phyloP scores from a whole-genome alignment of 2,329 filamentous ascomycete genomes.

The Fusarium penzigii region DNA sequence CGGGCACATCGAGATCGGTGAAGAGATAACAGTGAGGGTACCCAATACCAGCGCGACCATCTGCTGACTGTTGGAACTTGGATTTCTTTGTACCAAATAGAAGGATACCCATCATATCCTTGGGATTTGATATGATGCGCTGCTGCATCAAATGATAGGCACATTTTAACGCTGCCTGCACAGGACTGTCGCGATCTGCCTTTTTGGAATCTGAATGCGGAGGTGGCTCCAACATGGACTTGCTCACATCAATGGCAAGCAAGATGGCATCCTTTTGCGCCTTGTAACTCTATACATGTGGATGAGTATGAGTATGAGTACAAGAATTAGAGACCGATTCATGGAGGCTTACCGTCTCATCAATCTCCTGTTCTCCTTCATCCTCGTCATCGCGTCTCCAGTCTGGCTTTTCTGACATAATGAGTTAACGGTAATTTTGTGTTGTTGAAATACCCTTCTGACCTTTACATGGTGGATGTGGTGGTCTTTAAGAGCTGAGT shows the following conservation, averaged over 20 bases:
- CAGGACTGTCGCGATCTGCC: conserved; percentile 73
- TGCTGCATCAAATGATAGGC: conserved; percentile 97
- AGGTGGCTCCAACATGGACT: conserved; percentile 77
- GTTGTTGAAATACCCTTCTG: conserved; percentile 3
- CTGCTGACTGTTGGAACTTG: conserved; percentile 71
- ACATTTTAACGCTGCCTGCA: conserved; percentile 85
- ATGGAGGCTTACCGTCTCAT: conserved; percentile 57
- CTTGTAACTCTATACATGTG: conserved; percentile 71
- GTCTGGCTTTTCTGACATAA: conserved; percentile 42
- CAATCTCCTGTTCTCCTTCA: conserved; percentile 60
- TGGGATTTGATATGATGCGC: conserved; percentile 94
- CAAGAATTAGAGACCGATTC: not conserved
- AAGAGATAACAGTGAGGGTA: conserved; percentile 95
- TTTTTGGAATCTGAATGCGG: conserved; percentile 69
- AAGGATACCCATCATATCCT: conserved; percentile 95
- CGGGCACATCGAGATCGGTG: conserved; percentile 83
- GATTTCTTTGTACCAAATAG: conserved; percentile 88
- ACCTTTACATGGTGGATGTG: conserved; percentile 18
- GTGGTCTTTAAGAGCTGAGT: conserved; percentile 25
- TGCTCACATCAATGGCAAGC: conserved; percentile 89
- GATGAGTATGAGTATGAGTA: conserved; percentile 11
- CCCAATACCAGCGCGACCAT: conserved; percentile 58
- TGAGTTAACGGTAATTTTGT: conserved; percentile 8
- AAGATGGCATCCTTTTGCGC: conserved; percentile 96
- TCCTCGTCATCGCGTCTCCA: conserved; percentile 61